Evolutionary conservation across 768 basidiomycete genomes (phyloP).

Genomic region (Pleurotus sapidus): DNA sequence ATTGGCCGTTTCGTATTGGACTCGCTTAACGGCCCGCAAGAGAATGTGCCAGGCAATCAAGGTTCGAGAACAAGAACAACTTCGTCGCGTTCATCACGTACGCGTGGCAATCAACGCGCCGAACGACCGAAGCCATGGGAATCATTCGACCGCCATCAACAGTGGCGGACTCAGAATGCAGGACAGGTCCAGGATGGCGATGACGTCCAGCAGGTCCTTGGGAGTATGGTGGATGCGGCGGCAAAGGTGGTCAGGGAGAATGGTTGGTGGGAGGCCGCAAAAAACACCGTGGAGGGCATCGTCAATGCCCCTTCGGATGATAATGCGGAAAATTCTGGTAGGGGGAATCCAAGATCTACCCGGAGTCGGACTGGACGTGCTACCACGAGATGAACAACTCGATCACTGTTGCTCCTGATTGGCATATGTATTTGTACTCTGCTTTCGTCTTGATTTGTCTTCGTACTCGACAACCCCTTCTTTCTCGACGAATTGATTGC

Average conservation of each 20-base stretch:
- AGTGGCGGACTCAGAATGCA: conserved; percentile 49
- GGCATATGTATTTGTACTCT: not conserved
- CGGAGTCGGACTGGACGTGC: conserved; percentile 1
- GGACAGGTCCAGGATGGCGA: conserved; percentile 17
- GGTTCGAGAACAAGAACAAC: conserved; percentile 16
- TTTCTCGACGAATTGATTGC: too few relatives aligned
- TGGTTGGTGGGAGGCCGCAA: conserved; percentile 30
- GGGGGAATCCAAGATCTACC: not conserved
- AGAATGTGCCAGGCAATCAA: conserved; percentile 24
- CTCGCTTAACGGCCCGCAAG: conserved; percentile 34
- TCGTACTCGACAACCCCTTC: too few relatives aligned
- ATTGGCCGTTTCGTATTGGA: conserved; percentile 41
- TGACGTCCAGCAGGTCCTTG: conserved; percentile 45
- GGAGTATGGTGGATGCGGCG: conserved; percentile 34
- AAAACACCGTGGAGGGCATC: conserved; percentile 14
- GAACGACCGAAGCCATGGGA: conserved; percentile 57
- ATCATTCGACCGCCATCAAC: conserved; percentile 55
- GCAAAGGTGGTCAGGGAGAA: conserved; percentile 20
- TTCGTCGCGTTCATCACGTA: conserved; percentile 11
- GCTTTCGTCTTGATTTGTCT: too few relatives aligned
- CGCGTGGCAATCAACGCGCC: conserved; percentile 16
- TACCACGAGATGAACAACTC: not conserved
- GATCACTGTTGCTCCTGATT: not conserved
- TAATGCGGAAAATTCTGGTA: not conserved
- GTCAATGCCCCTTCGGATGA: not conserved